A percentile compares a stretch with the other conserved stretches of the same genome.
These are phyloP conservation scores for Saturnispora serradocipensis DNA, from an alignment of 805 yeast genomes.

Conservation along the genomic window DNA sequence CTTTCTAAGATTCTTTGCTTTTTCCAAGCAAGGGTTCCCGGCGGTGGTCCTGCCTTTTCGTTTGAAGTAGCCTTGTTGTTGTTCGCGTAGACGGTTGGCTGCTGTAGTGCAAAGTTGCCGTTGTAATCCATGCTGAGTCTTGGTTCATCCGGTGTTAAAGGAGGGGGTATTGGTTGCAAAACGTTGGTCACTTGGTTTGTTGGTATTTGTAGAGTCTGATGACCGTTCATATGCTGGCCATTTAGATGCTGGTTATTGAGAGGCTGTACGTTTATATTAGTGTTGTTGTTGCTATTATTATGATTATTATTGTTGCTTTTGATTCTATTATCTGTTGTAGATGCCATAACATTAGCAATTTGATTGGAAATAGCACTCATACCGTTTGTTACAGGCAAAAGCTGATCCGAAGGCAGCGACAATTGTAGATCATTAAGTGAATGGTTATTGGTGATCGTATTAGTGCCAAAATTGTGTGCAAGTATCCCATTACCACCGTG, in stretches of 20 bases:
- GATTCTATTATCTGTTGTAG: neutral
- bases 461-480: neutral
- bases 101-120: constrained; percentile 37
- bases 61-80: constrained; percentile 45
- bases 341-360: neutral
- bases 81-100: constrained; percentile 34
- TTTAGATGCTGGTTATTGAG: neutral
- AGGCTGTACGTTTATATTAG: neutral
- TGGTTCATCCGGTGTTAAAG: constrained; percentile 11
- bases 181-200: neutral
- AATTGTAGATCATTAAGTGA: neutral
- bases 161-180: neutral
- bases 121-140: constrained; percentile 21
- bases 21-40: constrained; percentile 61
- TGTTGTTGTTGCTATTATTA: neutral
- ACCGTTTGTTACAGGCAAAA: constrained; percentile 7
- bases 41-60: constrained; percentile 45
- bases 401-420: constrained; percentile 13
- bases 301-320: neutral
- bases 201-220: neutral
- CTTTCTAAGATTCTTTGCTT: constrained; percentile 76
- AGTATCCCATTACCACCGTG: constrained; percentile 1
- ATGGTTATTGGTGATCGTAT: neutral
- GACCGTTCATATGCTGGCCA: neutral
- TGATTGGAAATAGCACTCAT: neutral